These are phyloP conservation scores for Hypholoma sublateritium DNA, from an alignment of 768 basidiomycete genomes.

Conservation along the genomic window DNA sequence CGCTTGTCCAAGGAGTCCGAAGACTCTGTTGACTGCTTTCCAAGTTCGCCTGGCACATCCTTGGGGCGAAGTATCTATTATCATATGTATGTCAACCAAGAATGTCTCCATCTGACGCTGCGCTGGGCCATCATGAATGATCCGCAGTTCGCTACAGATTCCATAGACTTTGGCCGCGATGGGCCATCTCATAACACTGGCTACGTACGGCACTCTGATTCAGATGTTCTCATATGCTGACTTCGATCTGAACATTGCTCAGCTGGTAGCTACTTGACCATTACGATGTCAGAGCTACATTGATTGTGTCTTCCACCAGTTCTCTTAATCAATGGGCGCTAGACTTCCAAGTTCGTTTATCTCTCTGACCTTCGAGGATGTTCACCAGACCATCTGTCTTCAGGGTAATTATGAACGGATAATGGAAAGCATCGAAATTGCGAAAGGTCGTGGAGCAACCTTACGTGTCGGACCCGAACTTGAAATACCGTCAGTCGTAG, in stretches of 20 bases:
- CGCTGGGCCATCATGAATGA: not conserved
- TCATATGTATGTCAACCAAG: no score
- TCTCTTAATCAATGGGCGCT: constrained; percentile 97
- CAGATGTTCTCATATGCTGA: not conserved
- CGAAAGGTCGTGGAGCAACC: constrained; percentile 85
- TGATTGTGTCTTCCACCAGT: constrained; percentile 37
- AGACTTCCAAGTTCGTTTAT: constrained; percentile 75
- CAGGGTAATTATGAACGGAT: constrained; percentile 96
- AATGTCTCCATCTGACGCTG: no score
- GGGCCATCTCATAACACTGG: constrained; percentile 87
- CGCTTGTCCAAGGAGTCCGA: no score
- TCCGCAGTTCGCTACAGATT: not conserved
- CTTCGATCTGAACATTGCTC: constrained; percentile 11
- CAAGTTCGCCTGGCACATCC: no score
- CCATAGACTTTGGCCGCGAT: constrained; percentile 32
- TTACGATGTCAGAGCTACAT: not conserved
- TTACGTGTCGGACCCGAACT: constrained; percentile 95
- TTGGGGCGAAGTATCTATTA: no score
- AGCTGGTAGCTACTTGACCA: constrained; percentile 30
- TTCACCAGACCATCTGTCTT: not conserved
- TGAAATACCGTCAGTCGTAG: constrained; percentile 78
- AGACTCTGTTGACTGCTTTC: no score
- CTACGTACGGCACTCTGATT: constrained; percentile 58
- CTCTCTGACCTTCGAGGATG: not conserved
- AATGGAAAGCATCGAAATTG: constrained; percentile 80